Conservation (phyloP, 1,284 basidiomycete genomes). For the Ceratobasidium sp. region DNA sequence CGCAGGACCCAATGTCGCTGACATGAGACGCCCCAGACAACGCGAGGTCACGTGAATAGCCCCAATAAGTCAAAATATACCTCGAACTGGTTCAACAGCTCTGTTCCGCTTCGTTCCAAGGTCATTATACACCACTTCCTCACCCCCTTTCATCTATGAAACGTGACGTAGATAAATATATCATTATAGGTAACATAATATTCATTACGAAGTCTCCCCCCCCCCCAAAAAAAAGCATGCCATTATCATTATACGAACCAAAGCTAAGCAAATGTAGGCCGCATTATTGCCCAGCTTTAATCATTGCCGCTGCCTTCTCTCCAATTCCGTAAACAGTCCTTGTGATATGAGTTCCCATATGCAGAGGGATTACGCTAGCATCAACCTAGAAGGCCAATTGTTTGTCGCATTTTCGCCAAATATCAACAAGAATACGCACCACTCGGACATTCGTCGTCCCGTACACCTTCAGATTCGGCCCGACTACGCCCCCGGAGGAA, state of each 20-base stretch:
- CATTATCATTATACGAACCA: not conserved
- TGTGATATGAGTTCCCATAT: constrained; percentile 55
- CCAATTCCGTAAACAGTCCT: constrained; percentile 55
- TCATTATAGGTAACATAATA: not conserved
- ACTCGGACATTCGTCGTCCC: constrained; percentile 54
- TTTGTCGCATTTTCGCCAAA: not conserved
- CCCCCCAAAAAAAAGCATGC: not conserved
- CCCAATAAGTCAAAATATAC: not conserved
- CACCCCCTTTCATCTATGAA: too few species aligned
- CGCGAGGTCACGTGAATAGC: constrained; percentile 30
- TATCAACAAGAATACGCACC: constrained; percentile 5
- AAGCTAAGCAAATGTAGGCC: not conserved
- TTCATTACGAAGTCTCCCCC: not conserved
- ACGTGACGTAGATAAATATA: too few species aligned
- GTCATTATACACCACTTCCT: too few species aligned
- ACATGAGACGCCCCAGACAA: constrained; percentile 40
- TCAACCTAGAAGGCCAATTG: constrained; percentile 39
- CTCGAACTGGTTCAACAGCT: too few species aligned
- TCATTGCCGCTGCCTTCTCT: constrained; percentile 53
- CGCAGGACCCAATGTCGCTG: constrained; percentile 41
- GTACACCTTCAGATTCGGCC: constrained; percentile 54
- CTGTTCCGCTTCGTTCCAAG: too few species aligned
- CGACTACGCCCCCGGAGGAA: constrained; percentile 55
- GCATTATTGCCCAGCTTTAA: constrained; percentile 43
- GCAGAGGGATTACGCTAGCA: constrained; percentile 53